phyloP scores from a whole-genome alignment of 2,329 filamentous ascomycete genomes.

The Phoma herbarum region DNA sequence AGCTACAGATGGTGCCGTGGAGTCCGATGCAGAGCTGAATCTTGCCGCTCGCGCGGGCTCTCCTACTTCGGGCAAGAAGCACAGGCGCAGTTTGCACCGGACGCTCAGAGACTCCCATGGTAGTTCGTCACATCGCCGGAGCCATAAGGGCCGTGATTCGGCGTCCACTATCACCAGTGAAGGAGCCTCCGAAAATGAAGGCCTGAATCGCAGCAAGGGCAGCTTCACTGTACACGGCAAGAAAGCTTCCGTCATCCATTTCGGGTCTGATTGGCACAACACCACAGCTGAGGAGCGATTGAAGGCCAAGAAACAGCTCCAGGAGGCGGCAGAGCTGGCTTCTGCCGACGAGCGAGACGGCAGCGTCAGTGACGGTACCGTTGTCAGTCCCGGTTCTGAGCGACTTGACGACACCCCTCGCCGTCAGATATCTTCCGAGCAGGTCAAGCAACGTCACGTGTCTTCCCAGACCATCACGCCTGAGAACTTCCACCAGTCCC shows the following conservation, averaged over 20 bases:
- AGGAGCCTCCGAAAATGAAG: constrained; percentile 65
- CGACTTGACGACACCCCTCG: constrained; percentile 34
- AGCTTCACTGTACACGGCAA: constrained; percentile 98
- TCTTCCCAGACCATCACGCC: constrained; percentile 50
- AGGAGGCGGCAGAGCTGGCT: constrained; percentile 42
- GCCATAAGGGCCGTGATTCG: constrained; percentile 79
- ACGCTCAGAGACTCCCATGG: constrained; percentile 83
- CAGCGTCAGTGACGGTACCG: constrained; percentile 36
- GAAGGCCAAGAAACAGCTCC: constrained; percentile 50
- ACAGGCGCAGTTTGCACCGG: constrained; percentile 86
- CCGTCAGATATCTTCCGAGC: constrained; percentile 37
- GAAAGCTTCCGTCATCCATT: constrained; percentile 97
- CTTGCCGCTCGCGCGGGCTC: constrained; percentile 44
- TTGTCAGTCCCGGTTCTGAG: constrained; percentile 30
- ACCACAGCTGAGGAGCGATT: constrained; percentile 51
- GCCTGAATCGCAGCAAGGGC: constrained; percentile 78
- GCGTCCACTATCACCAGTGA: constrained; percentile 64
- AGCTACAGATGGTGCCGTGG: constrained; percentile 34
- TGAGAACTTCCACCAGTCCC: constrained; percentile 37
- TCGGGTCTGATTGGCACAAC: constrained; percentile 87
- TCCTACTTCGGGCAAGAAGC: constrained; percentile 69
- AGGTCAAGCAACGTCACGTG: constrained; percentile 46
- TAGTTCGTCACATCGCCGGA: constrained; percentile 71
- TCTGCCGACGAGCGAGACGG: constrained; percentile 41
- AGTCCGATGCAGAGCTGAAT: constrained; percentile 42